phyloP scores from a whole-genome alignment of 2,329 filamentous ascomycete species.

The Penicillium oxalicum region DNA sequence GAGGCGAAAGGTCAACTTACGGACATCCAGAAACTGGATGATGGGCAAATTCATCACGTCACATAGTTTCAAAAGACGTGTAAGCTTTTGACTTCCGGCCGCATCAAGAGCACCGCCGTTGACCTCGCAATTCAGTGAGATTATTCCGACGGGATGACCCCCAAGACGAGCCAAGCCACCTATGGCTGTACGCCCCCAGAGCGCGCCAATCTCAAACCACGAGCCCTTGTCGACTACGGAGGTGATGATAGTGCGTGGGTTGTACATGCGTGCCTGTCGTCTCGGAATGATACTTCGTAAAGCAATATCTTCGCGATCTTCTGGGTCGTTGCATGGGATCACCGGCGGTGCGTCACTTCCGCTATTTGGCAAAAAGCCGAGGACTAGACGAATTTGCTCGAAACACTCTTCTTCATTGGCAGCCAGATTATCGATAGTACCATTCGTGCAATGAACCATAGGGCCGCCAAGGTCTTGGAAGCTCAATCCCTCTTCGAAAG shows the following conservation, averaged over 20 bases:
- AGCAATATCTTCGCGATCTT: conserved; percentile 43
- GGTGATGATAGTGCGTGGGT: conserved; percentile 52
- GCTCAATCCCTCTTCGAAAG: conserved; percentile 57
- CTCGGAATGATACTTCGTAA: conserved; percentile 55
- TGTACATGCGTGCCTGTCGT: conserved; percentile 55
- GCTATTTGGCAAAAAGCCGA: conserved; percentile 54
- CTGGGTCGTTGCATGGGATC: conserved; percentile 44
- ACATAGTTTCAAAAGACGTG: conserved; percentile 55
- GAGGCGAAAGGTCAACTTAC: conserved; percentile 24
- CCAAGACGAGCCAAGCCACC: conserved; percentile 54
- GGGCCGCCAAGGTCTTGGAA: conserved; percentile 57
- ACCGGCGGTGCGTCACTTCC: conserved; percentile 52
- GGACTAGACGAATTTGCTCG: conserved; percentile 52
- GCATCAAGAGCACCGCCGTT: conserved; percentile 58
- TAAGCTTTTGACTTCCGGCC: conserved; percentile 56
- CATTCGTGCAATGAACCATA: conserved; percentile 57
- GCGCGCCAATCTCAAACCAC: conserved; percentile 59
- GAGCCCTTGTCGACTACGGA: conserved; percentile 51
- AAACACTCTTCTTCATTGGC: conserved; percentile 57
- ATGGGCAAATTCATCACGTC: conserved; percentile 62
- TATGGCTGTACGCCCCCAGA: conserved; percentile 59
- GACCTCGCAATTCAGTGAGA: conserved; percentile 57
- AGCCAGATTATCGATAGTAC: conserved; percentile 61
- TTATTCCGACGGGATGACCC: conserved; percentile 54
- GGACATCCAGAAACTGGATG: conserved; percentile 58